A percentile compares a stretch with the other conserved stretches of the same genome.
phyloP scores from a whole-genome alignment of 306 rosid species.

The Vicia villosa region DNA sequence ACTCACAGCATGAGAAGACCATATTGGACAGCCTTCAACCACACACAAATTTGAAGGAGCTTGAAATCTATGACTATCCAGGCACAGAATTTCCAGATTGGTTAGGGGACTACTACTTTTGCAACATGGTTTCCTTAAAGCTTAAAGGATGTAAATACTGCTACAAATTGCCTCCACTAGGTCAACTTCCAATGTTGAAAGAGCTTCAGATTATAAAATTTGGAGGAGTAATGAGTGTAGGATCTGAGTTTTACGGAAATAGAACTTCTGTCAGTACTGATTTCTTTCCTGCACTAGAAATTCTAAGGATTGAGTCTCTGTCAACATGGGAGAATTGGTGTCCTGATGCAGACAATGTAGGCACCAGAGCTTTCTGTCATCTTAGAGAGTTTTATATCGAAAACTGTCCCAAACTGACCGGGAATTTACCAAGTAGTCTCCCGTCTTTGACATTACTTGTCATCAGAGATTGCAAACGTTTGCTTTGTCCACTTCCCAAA shows the following conservation, averaged over 20 bases:
- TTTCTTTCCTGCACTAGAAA: conserved; percentile 39
- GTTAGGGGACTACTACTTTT: conserved; percentile 43
- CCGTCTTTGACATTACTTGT: conserved; percentile 41
- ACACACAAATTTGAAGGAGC: conserved; percentile 40
- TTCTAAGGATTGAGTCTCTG: conserved; percentile 36
- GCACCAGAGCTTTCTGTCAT: conserved; percentile 8
- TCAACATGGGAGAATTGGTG: conserved; percentile 43
- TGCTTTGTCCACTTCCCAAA: conserved; percentile 35
- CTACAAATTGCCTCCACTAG: conserved; percentile 45
- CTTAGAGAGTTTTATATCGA: conserved; percentile 42
- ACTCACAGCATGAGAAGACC: conserved; percentile 28
- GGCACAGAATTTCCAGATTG: conserved; percentile 49
- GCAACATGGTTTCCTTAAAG: conserved; percentile 26
- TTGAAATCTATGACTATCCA: conserved; percentile 32
- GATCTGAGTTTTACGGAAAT: conserved; percentile 36
- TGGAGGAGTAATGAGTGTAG: conserved; percentile 32
- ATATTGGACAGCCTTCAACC: conserved; percentile 38
- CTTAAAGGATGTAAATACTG: conserved; percentile 42
- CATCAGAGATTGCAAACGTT: conserved; percentile 33
- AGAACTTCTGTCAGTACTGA: neutral
- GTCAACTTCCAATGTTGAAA: conserved; percentile 44
- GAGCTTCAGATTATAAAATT: conserved; percentile 35
- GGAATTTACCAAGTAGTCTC: conserved; percentile 41
- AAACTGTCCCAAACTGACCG: conserved; percentile 36
- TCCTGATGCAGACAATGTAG: conserved; percentile 3